Evolutionary conservation across 2,329 filamentous ascomycete species (phyloP).

Genomic region (Mollisia scopiformis): DNA sequence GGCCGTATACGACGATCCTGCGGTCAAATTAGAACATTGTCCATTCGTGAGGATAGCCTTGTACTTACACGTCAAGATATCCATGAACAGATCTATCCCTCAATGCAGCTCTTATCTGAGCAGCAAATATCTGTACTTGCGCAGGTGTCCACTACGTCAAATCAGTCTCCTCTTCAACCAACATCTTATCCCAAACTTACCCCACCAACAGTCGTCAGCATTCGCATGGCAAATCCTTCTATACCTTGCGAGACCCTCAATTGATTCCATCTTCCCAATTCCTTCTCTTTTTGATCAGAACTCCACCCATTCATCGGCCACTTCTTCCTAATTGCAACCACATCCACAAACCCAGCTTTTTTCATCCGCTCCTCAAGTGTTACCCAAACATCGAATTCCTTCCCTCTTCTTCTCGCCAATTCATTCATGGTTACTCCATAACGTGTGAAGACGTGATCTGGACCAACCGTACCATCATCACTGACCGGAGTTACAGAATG

Average conservation of each 20-base stretch:
- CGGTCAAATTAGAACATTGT: neutral
- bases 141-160: neutral
- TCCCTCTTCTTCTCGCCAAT: neutral
- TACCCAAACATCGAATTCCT: neutral
- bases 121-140: neutral
- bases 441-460: neutral
- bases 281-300: slow-evolving; percentile 2
- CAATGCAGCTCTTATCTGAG: neutral
- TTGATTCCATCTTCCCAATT: slow-evolving; percentile 7
- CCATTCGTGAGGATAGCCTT: too few species aligned
- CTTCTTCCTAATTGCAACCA: neutral
- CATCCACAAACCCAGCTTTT: slow-evolving; percentile 1
- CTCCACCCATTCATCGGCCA: slow-evolving; percentile 1
- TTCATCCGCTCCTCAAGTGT: neutral
- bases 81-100: slow-evolving; percentile 3
- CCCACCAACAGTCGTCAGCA: slow-evolving; percentile 6
- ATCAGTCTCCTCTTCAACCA: too few species aligned
- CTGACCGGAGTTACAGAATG: neutral
- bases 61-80: slow-evolving; percentile 7
- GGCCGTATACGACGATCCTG: neutral
- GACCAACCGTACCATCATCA: neutral
- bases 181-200: too few species aligned
- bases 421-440: neutral
- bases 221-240: slow-evolving; percentile 8
- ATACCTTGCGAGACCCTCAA: neutral